Evolutionary conservation across 2,329 filamentous ascomycete species (phyloP).

Genomic region (Ophiocordyceps robertsii): DNA sequence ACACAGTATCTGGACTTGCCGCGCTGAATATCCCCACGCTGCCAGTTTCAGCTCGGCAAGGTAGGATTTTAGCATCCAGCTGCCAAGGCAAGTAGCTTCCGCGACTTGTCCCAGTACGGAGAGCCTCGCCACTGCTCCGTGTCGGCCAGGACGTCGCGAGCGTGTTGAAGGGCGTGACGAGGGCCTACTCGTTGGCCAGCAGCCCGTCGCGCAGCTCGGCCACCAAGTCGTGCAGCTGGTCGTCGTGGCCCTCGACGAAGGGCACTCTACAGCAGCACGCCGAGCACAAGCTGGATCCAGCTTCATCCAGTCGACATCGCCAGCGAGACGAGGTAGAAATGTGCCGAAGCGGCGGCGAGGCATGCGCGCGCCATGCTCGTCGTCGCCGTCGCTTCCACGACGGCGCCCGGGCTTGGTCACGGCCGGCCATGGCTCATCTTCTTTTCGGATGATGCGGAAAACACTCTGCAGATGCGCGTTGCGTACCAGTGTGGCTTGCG

Average conservation of each 20-base stretch:
- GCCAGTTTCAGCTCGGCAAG: too few species aligned
- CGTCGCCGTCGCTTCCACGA: not conserved
- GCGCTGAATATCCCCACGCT: too few species aligned
- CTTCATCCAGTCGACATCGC: not conserved
- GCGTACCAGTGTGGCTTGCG: too few species aligned
- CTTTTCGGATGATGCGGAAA: not conserved
- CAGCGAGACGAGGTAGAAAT: not conserved
- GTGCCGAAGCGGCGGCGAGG: not conserved
- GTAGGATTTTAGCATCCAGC: too few species aligned
- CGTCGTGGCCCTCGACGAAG: not conserved
- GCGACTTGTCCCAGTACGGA: not conserved
- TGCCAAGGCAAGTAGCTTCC: too few species aligned
- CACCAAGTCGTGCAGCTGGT: not conserved
- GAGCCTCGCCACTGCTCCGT: not conserved
- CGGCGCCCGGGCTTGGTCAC: not conserved
- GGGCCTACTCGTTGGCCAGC: not conserved
- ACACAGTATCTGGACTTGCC: too few species aligned
- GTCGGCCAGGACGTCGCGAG: not conserved
- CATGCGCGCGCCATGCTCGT: not conserved
- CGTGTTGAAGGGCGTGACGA: not conserved
- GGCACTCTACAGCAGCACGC: not conserved
- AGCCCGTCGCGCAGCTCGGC: not conserved
- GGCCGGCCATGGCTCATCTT: not conserved
- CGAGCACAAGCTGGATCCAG: not conserved
- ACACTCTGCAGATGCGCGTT: too few species aligned